Evolutionary conservation across 2,329 filamentous ascomycete genomes (phyloP), one percentile per base, ranked within the genome.

Genomic region (Rutstroemia sp.): DNA sequence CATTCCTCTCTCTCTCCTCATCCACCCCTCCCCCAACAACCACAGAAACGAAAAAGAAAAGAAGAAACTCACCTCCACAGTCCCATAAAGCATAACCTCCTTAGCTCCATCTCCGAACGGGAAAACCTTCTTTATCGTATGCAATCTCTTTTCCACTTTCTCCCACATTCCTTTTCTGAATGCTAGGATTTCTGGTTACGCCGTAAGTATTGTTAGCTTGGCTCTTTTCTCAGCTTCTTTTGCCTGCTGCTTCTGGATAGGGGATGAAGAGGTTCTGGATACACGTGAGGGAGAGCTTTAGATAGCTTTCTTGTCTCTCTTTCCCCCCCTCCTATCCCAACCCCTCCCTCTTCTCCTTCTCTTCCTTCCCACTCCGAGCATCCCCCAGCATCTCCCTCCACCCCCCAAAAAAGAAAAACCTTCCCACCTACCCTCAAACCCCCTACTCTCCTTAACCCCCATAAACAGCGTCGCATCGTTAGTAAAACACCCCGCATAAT

Each of bases 11-110:
- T 36, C 25, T 48, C 12, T 1, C 5, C 42, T 16, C n/a, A 8
- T 17, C 46, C 46, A 14, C 46, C 19, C 19, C 3, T 21, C 30
- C 25, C 25, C 25, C 19, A 2, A 27, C 8, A 10, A 19, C 6
- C 9, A 27, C 14, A 23, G 8, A 52, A 25, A 42, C 10, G 34
- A 2, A 42, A 17, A 16, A 34, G 23, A 8, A 7, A 19, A 19
- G 19, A 19, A 23, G 23, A 27, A 39, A 56, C 54, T 56, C 16
- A 56, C 54, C 19, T 73, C 73, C 12, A 82, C 80, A 3, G 68
- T 76, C 0, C 79, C 79, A 60, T 75, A 75, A 4, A 81, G 62
- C 78, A 82, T 81, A 17, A 78, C 72, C 60, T 81, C 76, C 30
- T 76, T 67, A 1, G 72, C 67, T 40, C 70, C 68, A 2, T 69